Base-by-base conservation (phyloP, 257 asterid species). In the Prunella vulgaris region DNA sequence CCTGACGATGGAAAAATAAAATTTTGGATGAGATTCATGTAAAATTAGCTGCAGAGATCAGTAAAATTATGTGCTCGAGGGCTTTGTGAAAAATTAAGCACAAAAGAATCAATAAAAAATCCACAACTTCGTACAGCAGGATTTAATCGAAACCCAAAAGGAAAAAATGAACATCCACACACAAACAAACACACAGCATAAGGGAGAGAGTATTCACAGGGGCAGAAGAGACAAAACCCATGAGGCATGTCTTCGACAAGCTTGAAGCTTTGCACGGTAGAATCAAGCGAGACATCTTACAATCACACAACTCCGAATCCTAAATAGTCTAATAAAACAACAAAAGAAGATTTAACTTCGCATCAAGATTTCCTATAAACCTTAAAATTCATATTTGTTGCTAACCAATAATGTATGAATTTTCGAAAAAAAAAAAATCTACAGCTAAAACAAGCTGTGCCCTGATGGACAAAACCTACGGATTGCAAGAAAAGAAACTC, bases 251-350 rank as follows among this genome's bases (percentile, higher is more conserved):
- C 93, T 80, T 86, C 5, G 99, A 89, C 37, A 88, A 83, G 82
- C 79, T 81, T 49, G 93, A 81, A 83, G 81, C 87, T 84, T 87
- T 87, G 85, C 83, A 84, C 54, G 95, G 96, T 58, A 90, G 80
- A 82, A 93, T 74, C 89, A 93, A 83, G 71, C 95, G 87, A 77
- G 93, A 88, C 96, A 93, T 93, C 76, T 35, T 62, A 85, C 73
- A 40, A 48, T 71, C 83, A 73, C 73, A 71, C 76, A 74, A 81
- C 60, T 49, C 73, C 5, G 51, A 48, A 60, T 42, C 84, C 77
- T 65, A 85, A 69, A 75, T 32, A 79, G 5, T 79, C 78, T 74
- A 74, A 54, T 70, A 37, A 17, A 27, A 25, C 28, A 18, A 44
- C 0, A 68, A 51, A 35, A 54, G n/a, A 60, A 1, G 24, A 60